A percentile compares a stretch with the other conserved stretches of the same genome.
phyloP scores from a whole-genome alignment of 2,329 filamentous ascomycete species.

The Tolypocladium album region DNA sequence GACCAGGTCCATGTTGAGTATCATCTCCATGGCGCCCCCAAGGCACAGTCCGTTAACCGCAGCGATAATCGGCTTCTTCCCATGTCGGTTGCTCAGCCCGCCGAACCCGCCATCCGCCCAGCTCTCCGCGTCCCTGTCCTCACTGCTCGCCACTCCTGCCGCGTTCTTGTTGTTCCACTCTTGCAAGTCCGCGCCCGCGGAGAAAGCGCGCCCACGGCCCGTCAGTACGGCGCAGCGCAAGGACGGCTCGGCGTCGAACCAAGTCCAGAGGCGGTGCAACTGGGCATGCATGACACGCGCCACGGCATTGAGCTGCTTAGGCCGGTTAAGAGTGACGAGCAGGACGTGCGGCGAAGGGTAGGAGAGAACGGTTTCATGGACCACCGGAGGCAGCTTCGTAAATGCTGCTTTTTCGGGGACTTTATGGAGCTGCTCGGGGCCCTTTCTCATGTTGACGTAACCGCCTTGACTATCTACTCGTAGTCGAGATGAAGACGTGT shows the following conservation, averaged over 20 bases:
- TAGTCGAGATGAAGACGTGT: not conserved
- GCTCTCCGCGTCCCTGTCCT: slow-evolving; percentile 6
- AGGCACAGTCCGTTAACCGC: slow-evolving; percentile 68
- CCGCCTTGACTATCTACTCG: not conserved
- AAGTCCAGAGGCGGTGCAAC: slow-evolving; percentile 40
- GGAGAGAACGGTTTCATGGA: slow-evolving; percentile 30
- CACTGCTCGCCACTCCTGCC: slow-evolving; percentile 1
- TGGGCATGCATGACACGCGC: slow-evolving; percentile 34
- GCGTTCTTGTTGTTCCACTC: slow-evolving; percentile 44
- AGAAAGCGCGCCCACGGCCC: slow-evolving; percentile 53
- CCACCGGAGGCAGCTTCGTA: slow-evolving; percentile 25
- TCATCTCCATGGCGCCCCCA: slow-evolving; percentile 70
- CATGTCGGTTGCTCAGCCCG: slow-evolving; percentile 52
- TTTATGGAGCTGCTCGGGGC: not conserved
- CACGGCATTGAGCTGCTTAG: slow-evolving; percentile 47
- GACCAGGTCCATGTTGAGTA: slow-evolving; percentile 62
- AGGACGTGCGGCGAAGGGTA: slow-evolving; percentile 45
- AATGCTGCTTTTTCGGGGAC: slow-evolving; percentile 14
- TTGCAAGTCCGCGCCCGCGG: slow-evolving; percentile 57
- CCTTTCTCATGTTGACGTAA: not conserved
- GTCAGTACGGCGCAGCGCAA: slow-evolving; percentile 55
- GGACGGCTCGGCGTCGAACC: slow-evolving; percentile 51
- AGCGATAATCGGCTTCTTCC: slow-evolving; percentile 65
- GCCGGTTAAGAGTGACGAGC: slow-evolving; percentile 49
- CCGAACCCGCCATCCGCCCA: slow-evolving; percentile 46